Base-by-base conservation (phyloP, 495 filamentous ascomycete genomes). In the Neurospora sp. region DNA sequence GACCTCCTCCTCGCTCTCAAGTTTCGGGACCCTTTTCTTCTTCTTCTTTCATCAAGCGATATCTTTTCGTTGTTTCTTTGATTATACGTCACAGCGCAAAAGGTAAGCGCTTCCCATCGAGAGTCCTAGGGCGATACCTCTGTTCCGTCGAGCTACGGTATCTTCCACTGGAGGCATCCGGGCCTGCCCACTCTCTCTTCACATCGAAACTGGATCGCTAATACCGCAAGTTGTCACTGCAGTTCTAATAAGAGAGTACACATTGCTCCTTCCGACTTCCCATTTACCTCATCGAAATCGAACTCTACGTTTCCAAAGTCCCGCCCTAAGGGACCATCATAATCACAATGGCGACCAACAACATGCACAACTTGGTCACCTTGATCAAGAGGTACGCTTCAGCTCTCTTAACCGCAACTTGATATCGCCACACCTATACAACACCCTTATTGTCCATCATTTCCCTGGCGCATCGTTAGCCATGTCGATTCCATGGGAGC, bases 361-460 rank as follows among this genome's bases (percentile, higher is more conserved):
- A 93, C 78, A 97, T 98, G 92, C 90, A 98, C 86, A 98, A 98
- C 80, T 84, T 99, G 73, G 96, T 93, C 59, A 98, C 96, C 70
- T 88, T 99, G 76, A 97, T 99, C 86, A 99, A 99, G 88, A 89
- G 96, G 96, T 98, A 88, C 77, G 88, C 53, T 65, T 65, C 53
- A 65, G 7, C 53, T 65, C 10, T 65, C 53, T 17, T 65, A 72
- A 20, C 38, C 37, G 38, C 40, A 71, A 72, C 22, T 65, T 65
- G 27, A 35, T 3, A 17, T 35, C 53, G 53, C 53, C 14, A 17
- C 27, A 65, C 53, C 27, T 27, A 59, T 35, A 35, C 53, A 61
- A 61, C 53, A 61, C 14, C 14, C n/a, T 31, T 3, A 16, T 16
- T 31, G 5, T 27, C 53, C 16, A 10, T 22, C 40, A 3, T 48